Evolutionary conservation across 2,329 filamentous ascomycete genomes (phyloP).

Genomic region (Aspergillus neoniger): DNA sequence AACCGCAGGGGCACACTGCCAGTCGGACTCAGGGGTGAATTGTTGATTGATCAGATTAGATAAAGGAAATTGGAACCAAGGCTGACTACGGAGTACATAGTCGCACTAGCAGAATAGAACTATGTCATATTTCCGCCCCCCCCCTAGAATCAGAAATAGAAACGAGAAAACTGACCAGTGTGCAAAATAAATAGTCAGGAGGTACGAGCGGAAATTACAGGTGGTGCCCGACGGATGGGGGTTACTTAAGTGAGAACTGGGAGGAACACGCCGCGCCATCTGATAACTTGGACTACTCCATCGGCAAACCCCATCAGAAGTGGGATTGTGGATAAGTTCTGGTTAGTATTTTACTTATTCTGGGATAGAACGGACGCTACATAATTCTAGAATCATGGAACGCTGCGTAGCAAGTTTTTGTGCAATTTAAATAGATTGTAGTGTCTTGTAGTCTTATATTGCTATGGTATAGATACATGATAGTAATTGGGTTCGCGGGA

Average conservation of each 20-base stretch:
- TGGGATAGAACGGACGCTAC: not conserved
- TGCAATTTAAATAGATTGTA: too few species aligned
- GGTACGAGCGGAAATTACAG: not conserved
- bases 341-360: not conserved
- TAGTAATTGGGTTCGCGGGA: too few species aligned
- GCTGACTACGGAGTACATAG: too few species aligned
- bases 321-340: not conserved
- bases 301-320: not conserved
- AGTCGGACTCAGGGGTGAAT: not conserved
- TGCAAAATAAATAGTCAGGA: not conserved
- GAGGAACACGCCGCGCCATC: not conserved
- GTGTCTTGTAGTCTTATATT: too few species aligned
- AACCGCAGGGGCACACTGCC: not conserved
- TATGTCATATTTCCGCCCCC: not conserved
- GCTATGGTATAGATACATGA: too few species aligned
- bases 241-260: not conserved
- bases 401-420: not conserved
- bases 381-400: not conserved
- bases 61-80: constrained; percentile 9
- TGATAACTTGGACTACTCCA: not conserved
- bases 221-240: not conserved
- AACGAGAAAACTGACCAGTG: not conserved
- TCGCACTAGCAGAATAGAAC: too few species aligned
- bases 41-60: constrained; percentile 23
- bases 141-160: not conserved